A percentile compares a stretch with the other conserved stretches of the same genome.
Evolutionary conservation across 768 basidiomycete species (phyloP).

Genomic region (Auriscalpium microsporum): DNA sequence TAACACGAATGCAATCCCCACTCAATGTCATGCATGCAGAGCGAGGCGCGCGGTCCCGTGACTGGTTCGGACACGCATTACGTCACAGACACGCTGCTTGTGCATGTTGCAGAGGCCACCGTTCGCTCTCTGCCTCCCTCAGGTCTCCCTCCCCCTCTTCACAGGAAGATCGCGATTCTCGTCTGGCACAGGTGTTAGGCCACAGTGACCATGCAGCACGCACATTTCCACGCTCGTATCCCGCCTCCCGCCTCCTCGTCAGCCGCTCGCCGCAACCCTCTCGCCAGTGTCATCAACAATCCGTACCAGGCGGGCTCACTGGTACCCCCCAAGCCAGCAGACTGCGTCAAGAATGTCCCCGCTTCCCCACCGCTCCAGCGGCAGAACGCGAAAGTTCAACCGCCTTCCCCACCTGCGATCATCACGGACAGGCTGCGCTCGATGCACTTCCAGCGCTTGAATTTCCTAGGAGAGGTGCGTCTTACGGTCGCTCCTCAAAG

Average conservation of each 20-base stretch:
- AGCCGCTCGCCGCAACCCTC: conserved; percentile 12
- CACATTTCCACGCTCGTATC: conserved; percentile 5
- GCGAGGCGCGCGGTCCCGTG: too few species aligned
- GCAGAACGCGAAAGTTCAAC: conserved; percentile 75
- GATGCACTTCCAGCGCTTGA: conserved; percentile 59
- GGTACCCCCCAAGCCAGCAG: conserved; percentile 2
- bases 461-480: conserved; percentile 84
- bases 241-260: conserved; percentile 5
- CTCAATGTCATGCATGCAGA: background rate
- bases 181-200: conserved; percentile 15
- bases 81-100: too few species aligned
- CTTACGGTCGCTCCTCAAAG: background rate
- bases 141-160: background rate
- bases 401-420: conserved; percentile 71
- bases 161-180: background rate
- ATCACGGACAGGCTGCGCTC: conserved; percentile 57
- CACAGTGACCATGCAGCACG: conserved; percentile 11
- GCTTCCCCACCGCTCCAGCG: conserved; percentile 62
- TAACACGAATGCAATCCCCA: background rate
- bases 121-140: background rate
- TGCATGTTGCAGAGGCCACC: too few species aligned
- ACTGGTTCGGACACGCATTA: too few species aligned
- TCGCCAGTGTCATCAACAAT: conserved; percentile 12
- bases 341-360: background rate
- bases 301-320: conserved; percentile 1